phyloP scores from a whole-genome alignment of 352 stramenopile genomes.

The Phytophthora pinifolia region DNA sequence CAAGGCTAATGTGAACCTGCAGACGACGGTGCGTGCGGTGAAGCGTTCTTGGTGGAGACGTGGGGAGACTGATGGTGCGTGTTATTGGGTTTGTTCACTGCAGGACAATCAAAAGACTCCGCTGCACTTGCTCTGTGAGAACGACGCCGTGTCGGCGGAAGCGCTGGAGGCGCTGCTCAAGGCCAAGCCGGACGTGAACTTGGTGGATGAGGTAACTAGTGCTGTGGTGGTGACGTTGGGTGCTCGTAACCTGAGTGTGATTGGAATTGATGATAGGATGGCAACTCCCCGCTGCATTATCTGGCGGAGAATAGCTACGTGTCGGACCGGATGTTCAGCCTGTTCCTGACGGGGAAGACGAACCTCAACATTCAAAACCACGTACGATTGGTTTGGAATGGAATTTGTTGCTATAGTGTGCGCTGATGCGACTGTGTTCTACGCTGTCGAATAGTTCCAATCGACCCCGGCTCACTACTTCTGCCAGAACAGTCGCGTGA shows the following conservation, averaged over 20 bases:
- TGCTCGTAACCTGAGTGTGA: neutral
- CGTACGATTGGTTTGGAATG: conserved; percentile 22
- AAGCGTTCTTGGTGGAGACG: too few species aligned
- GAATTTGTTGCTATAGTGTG: neutral
- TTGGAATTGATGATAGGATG: conserved; percentile 37
- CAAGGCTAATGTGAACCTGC: conserved; percentile 40
- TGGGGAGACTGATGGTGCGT: neutral
- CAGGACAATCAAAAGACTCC: conserved; percentile 57
- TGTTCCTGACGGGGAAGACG: conserved; percentile 44
- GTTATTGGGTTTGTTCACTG: neutral
- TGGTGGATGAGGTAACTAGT: conserved; percentile 44
- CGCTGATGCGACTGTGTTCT: neutral
- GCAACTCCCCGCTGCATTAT: conserved; percentile 69
- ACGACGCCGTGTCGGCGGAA: conserved; percentile 42
- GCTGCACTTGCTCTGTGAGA: conserved; percentile 78
- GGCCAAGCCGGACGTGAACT: conserved; percentile 38
- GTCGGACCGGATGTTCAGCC: conserved; percentile 35
- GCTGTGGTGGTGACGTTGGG: neutral
- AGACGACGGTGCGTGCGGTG: conserved; percentile 33
- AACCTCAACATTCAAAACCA: conserved; percentile 71
- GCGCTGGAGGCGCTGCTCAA: conserved; percentile 48
- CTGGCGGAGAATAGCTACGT: conserved; percentile 51
- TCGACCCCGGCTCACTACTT: conserved; percentile 73
- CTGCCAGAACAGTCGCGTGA: conserved; percentile 62
- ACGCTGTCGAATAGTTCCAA: conserved; percentile 50